Conservation (phyloP, 73 alveolate genomes). For the Breviolum minutum region DNA sequence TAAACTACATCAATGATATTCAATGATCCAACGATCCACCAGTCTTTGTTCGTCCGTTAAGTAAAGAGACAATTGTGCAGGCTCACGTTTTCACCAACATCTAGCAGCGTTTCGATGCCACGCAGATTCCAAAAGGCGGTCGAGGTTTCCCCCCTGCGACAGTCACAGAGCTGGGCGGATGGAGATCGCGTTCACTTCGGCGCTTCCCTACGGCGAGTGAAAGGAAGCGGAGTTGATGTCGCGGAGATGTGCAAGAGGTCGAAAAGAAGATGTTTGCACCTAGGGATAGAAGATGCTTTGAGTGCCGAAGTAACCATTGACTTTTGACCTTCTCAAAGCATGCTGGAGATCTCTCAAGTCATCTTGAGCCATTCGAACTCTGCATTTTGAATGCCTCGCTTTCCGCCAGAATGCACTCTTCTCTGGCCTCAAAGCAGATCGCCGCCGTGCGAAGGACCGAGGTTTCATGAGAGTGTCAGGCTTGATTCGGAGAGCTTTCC, state of each 20-base stretch:
- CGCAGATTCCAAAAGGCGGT: too few relatives aligned
- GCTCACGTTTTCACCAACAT: conserved; percentile 88
- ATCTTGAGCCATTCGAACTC: background rate
- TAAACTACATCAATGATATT: background rate
- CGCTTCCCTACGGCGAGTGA: background rate
- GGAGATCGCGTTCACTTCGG: background rate
- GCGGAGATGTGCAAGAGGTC: background rate
- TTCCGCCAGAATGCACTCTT: conserved; percentile 64
- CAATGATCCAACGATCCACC: background rate
- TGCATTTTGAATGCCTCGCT: background rate
- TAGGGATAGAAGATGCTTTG: background rate
- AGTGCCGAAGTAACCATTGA: background rate
- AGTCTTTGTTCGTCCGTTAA: background rate
- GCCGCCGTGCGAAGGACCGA: conserved; percentile 75
- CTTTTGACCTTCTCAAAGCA: background rate
- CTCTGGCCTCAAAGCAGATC: conserved; percentile 94
- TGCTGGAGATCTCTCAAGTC: background rate
- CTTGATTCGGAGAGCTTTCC: background rate
- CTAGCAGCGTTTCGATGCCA: background rate
- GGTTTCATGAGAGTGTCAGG: background rate
- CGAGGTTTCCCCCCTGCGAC: too few relatives aligned
- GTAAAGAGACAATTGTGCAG: background rate
- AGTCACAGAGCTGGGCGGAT: background rate
- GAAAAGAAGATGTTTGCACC: background rate
- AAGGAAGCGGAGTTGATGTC: background rate